phyloP scores from a whole-genome alignment of 345 rosid species.

The Pugionium cornutum region DNA sequence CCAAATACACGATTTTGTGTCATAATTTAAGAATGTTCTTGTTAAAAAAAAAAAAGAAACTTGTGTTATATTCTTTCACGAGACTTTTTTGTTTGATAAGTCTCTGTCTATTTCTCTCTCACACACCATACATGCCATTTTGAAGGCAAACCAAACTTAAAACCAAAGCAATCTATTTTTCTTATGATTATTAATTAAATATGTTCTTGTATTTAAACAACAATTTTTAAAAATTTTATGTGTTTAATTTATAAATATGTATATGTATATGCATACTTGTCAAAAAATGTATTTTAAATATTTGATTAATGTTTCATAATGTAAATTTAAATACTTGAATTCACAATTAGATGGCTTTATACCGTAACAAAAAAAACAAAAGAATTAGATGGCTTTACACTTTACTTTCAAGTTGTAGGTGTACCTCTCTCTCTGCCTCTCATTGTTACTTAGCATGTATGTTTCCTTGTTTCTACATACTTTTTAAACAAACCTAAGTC shows the following conservation, averaged over 20 bases:
- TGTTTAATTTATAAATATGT: too few relatives aligned
- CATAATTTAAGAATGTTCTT: slow-evolving; percentile 17
- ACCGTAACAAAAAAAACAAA: not conserved
- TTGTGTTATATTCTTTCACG: slow-evolving; percentile 45
- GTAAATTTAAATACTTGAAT: slow-evolving; percentile 14
- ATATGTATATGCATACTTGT: slow-evolving; percentile 19
- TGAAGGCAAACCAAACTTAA: slow-evolving; percentile 50
- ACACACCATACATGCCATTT: slow-evolving; percentile 34
- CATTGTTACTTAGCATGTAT: slow-evolving; percentile 35
- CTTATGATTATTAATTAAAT: slow-evolving; percentile 22
- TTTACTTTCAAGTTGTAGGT: slow-evolving; percentile 38
- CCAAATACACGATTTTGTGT: not conserved
- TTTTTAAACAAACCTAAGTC: slow-evolving; percentile 26
- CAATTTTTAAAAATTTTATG: not conserved
- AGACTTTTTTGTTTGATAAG: slow-evolving; percentile 37
- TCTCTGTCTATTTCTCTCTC: slow-evolving; percentile 31
- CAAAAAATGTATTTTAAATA: not conserved
- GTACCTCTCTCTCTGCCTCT: slow-evolving; percentile 24
- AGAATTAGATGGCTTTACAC: slow-evolving; percentile 11
- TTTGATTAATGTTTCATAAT: not conserved
- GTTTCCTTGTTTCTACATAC: slow-evolving; percentile 27
- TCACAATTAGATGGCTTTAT: slow-evolving; percentile 4
- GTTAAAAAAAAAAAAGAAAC: slow-evolving; percentile 13
- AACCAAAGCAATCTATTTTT: slow-evolving; percentile 57
- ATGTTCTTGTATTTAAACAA: not conserved